Evolutionary conservation across 2,329 filamentous ascomycete species (phyloP), one percentile per base, ranked within the genome.

Genomic region (Pyricularia sp.): DNA sequence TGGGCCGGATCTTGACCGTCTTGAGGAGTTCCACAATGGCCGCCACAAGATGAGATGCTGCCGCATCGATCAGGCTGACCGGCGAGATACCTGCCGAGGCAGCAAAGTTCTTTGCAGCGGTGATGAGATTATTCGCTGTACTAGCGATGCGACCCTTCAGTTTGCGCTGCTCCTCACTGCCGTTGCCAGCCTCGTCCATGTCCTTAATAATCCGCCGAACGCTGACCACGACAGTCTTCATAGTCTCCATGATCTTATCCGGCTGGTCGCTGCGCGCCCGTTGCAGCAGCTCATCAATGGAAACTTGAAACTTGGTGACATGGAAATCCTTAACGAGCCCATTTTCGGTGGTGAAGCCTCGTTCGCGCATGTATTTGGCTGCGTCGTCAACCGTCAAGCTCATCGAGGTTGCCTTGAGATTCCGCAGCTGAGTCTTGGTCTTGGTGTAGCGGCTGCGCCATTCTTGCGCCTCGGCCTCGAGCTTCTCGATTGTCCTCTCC

Each of bases 61-160:
- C 94, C 3, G 94, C 95, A 78, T 99, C 95, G 26, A 99, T 83
- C 3, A 99, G 81, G 6, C 93, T 97, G n/a, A 99, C 90, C 0
- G 95, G 95, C 1, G 93, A 94, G 36, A 99, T 86, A 33, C 95
- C 95, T 25, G 88, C 89, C 0, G 93, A 90, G 12, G 88, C 86
- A 42, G 92, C 90, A 78, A 95, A 97, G 76, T 97, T 97, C 81
- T 96, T 97, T 42, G 92, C 91, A 1, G 94, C 93, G 2, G 94
- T 98, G 75, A 98, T 97, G 69, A 99, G 84, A 75, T 94, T 95
- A 82, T 98, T 98, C 66, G 95, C 94, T 1, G 94, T 97, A 2
- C 91, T 90, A n/a, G 93, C 96, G 3, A 98, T 91, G 70, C 90
- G 90, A 66, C 87, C 86, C 79, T 92, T 96, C 70, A 96, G 84